Conservation (phyloP, 1,284 basidiomycete genomes). For the Pyrrhoderma lamaoense region DNA sequence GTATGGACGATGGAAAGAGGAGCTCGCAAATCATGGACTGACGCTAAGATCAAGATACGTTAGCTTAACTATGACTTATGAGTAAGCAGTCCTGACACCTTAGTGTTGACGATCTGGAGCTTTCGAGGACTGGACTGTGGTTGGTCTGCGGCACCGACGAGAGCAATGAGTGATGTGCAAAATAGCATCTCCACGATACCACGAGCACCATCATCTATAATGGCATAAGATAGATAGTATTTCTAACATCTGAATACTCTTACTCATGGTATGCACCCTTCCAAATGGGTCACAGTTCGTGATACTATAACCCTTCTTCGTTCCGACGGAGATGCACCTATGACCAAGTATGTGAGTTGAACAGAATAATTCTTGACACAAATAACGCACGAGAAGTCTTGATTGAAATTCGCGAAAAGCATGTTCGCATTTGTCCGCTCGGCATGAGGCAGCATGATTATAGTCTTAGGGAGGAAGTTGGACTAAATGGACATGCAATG, state of each 20-base stretch:
- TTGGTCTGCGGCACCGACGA: conserved; percentile 91
- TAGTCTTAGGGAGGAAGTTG: conserved; percentile 1
- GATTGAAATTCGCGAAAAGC: conserved; percentile 84
- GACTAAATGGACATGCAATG: neutral
- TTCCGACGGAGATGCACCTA: conserved; percentile 91
- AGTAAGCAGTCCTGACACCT: conserved; percentile 44
- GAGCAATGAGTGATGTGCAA: conserved; percentile 93
- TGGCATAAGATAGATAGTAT: neutral
- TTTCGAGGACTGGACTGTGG: conserved; percentile 84
- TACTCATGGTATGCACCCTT: conserved; percentile 89
- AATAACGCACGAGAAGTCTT: conserved; percentile 68
- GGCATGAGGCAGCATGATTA: conserved; percentile 26
- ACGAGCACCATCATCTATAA: conserved; percentile 79
- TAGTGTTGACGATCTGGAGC: conserved; percentile 97
- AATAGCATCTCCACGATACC: conserved; percentile 99
- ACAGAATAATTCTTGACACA: neutral
- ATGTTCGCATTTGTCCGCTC: conserved; percentile 44
- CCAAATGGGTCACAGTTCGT: conserved; percentile 98
- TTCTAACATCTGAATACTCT: conserved; percentile 24
- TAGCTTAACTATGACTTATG: conserved; percentile 1
- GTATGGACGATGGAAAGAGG: conserved; percentile 91
- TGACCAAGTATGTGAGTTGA: neutral
- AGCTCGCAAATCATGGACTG: conserved; percentile 99
- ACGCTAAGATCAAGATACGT: conserved; percentile 45
- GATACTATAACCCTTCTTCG: conserved; percentile 93